These are phyloP conservation scores for Carnegiea gigantea DNA, from an alignment of 179 eudicot species.

Conservation along the genomic window DNA sequence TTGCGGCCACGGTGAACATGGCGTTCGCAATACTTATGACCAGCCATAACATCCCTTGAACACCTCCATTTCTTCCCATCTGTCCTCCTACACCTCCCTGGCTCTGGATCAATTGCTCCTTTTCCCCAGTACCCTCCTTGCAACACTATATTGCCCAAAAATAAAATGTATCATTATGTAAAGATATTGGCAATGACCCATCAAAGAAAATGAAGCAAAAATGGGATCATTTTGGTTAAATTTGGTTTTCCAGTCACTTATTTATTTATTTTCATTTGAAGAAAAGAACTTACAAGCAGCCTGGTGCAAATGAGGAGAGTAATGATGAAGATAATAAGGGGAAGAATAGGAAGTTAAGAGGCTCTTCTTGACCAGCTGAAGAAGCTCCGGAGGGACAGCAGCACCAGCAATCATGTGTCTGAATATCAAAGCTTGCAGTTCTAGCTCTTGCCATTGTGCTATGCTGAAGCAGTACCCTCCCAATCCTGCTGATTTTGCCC, in stretches of 20 bases:
- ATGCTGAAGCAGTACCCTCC: conserved; percentile 63
- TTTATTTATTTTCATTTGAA: no score
- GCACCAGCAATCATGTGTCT: conserved; percentile 75
- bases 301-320: conserved; percentile 40
- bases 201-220: not conserved
- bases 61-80: conserved; percentile 99
- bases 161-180: no score
- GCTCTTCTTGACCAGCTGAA: conserved; percentile 61
- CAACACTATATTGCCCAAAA: not conserved
- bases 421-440: conserved; percentile 77
- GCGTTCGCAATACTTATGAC: conserved; percentile 82
- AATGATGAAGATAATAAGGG: conserved; percentile 25
- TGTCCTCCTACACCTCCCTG: conserved; percentile 89
- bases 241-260: no score
- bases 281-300: conserved; percentile 58
- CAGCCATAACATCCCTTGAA: conserved; percentile 82
- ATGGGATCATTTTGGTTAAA: no score
- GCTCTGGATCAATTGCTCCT: conserved; percentile 87
- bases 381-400: conserved; percentile 69
- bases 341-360: no score
- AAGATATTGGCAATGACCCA: not conserved
- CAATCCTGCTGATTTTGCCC: not conserved
- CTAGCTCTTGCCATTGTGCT: conserved; percentile 86
- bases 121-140: conserved; percentile 90
- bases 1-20: conserved; percentile 57